These are phyloP conservation scores for Tetrahymena thermophila DNA, from an alignment of 73 alveolate genomes.

Conservation along the genomic window DNA sequence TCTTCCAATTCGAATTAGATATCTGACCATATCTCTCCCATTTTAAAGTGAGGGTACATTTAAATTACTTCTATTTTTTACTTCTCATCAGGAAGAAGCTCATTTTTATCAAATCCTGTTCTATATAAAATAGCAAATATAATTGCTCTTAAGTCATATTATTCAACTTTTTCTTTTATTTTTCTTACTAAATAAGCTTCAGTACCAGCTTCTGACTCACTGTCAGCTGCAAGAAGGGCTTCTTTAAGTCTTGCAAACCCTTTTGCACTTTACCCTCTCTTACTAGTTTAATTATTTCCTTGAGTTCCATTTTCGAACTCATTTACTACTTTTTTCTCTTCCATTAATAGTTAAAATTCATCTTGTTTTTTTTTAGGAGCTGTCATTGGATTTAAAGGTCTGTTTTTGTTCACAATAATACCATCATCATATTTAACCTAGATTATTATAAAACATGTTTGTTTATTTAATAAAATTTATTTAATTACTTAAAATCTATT, in stretches of 20 bases:
- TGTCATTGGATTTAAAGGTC: conserved; percentile 82
- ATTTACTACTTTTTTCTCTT: conserved; percentile 10
- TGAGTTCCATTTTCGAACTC: neutral
- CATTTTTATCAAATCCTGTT: conserved; percentile 89
- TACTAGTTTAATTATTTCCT: neutral
- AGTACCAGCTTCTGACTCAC: conserved; percentile 41
- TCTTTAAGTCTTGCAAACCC: conserved; percentile 55
- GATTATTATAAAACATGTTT: neutral
- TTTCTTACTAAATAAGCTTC: conserved; percentile 41
- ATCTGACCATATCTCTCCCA: conserved; percentile 95
- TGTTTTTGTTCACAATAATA: conserved; percentile 52
- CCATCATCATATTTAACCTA: conserved; percentile 62
- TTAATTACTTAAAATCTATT: conserved; percentile 64
- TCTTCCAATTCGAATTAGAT: conserved; percentile 83
- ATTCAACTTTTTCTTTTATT: conserved; percentile 60
- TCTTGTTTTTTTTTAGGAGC: conserved; percentile 43
- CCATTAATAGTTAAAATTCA: conserved; percentile 45
- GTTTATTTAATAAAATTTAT: too few relatives aligned
- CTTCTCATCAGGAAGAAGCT: conserved; percentile 81
- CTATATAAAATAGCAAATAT: conserved; percentile 83
- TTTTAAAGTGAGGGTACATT: conserved; percentile 90
- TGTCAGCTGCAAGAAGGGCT: conserved; percentile 36
- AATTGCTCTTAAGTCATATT: conserved; percentile 86
- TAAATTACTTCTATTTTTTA: conserved; percentile 89
- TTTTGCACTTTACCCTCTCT: conserved; percentile 26